Base-by-base conservation (phyloP, 2,329 filamentous ascomycete genomes). In the Alternaria atra region DNA sequence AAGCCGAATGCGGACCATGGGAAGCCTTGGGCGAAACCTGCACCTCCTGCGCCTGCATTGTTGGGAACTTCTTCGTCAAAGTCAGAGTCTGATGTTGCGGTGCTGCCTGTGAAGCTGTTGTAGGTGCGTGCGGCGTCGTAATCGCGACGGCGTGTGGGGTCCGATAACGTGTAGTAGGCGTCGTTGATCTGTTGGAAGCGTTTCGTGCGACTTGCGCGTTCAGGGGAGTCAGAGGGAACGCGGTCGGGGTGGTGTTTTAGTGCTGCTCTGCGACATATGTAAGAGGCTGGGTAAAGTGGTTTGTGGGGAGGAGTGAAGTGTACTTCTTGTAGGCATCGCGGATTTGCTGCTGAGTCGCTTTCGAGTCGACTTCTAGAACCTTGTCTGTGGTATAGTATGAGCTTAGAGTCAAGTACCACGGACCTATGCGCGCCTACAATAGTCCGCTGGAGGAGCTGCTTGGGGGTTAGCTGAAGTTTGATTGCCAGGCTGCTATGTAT, bases 211-310 rank as follows among this genome's bases (percentile, higher is more conserved):
- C 87, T 80, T 23, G 88, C 80, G 65, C 94, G 92, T 70, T 98
- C 93, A 37, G 94, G 92, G 5, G 93, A 94, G 80, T 93, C 89
- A 67, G 87, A 82, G 29, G 93, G 86, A 40, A 99, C 93, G 61
- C 95, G 91, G 78, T 99, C 95, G 2, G 94, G 94, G 78, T 98
- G 94, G 66, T 92, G 93, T 80, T 95, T 97, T 46, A 98, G 84
- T 5, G 94, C 94, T 72, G 92, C 91, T 76, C 91, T 93, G 73
- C 34, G 15, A 15, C 50, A 23, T 51, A 20, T 25, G 50, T 44
- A 54, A 68, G 64, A 57, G 39, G 20, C 10, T 17, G 29, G 29
- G 51, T 10, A 6, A n/a, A 40, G 9, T 23, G 15, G 7, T 5
- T 44, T 35, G 47, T 17, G 23, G 42, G 17, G 20, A 30, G 30